These are phyloP conservation scores for Neoboletus subvelutipes DNA, from an alignment of 768 basidiomycete genomes.

Conservation along the genomic window DNA sequence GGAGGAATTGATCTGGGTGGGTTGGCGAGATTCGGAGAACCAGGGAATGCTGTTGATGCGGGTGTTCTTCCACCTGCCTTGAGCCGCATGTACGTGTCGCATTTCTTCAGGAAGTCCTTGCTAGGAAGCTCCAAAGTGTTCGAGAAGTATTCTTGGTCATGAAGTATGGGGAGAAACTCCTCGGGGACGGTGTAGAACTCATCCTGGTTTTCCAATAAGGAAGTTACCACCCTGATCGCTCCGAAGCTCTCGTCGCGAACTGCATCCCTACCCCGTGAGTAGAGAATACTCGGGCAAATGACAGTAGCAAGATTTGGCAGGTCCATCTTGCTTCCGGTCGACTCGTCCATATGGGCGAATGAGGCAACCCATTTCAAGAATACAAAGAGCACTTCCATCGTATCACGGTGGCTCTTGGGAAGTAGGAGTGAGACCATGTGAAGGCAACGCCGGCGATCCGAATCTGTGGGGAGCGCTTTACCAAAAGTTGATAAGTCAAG, in stretches of 20 bases:
- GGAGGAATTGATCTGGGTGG: constrained; percentile 33
- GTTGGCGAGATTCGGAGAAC: constrained; percentile 26
- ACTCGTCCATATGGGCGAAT: constrained; percentile 96
- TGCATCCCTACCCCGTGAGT: constrained; percentile 81
- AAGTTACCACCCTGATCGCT: constrained; percentile 82
- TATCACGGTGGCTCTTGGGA: constrained; percentile 94
- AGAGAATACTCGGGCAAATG: constrained; percentile 97
- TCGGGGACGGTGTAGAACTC: constrained; percentile 93
- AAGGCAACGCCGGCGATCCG: constrained; percentile 78
- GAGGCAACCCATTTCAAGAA: constrained; percentile 99
- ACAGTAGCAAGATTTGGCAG: constrained; percentile 93
- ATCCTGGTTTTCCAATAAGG: constrained; percentile 89
- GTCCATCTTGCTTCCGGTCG: constrained; percentile 99
- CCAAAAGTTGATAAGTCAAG: constrained; percentile 11
- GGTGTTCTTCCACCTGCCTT: constrained; percentile 57
- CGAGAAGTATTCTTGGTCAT: constrained; percentile 90
- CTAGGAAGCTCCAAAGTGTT: constrained; percentile 86
- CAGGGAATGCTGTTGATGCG: constrained; percentile 31
- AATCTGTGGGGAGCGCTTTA: constrained; percentile 67
- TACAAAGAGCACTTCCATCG: constrained; percentile 95
- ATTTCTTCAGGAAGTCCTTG: constrained; percentile 95
- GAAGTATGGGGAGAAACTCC: constrained; percentile 83
- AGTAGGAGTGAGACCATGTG: constrained; percentile 84
- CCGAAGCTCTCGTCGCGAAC: constrained; percentile 91
- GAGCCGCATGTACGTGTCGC: constrained; percentile 83